These are phyloP conservation scores for Handroanthus guayacan DNA, from an alignment of 257 asterid species.

Conservation along the genomic window DNA sequence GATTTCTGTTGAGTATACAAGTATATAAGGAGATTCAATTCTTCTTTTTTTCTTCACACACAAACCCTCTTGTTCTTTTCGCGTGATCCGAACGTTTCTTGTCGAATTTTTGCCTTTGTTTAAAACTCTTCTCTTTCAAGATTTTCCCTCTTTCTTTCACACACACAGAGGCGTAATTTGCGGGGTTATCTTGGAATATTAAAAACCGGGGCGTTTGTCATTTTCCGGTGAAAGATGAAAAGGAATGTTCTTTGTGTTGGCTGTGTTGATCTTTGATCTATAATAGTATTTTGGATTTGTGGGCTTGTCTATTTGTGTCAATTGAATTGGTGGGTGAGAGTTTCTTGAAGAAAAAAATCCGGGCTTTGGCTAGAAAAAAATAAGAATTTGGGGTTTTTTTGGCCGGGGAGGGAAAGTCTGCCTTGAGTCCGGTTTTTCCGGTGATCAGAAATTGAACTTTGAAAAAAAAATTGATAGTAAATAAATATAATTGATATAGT, in stretches of 20 bases:
- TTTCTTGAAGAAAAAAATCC: slow-evolving; percentile 35
- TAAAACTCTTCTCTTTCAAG: slow-evolving; percentile 32
- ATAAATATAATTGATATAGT: slow-evolving; percentile 32
- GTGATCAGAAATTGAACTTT: slow-evolving; percentile 43
- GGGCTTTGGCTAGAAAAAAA: slow-evolving; percentile 32
- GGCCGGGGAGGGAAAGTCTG: slow-evolving; percentile 43
- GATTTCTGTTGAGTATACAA: slow-evolving; percentile 34
- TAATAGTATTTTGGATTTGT: slow-evolving; percentile 33
- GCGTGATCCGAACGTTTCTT: slow-evolving; percentile 48
- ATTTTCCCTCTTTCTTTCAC: slow-evolving; percentile 35
- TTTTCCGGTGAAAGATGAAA: slow-evolving; percentile 39
- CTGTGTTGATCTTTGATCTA: slow-evolving; percentile 23
- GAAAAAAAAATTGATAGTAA: slow-evolving; percentile 9
- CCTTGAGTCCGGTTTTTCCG: slow-evolving; percentile 49
- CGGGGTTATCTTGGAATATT: slow-evolving; percentile 33
- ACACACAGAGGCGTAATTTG: slow-evolving; percentile 35
- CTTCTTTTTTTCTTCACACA: slow-evolving; percentile 29
- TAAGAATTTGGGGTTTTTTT: slow-evolving; percentile 42
- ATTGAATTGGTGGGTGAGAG: slow-evolving; percentile 30
- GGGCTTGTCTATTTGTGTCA: slow-evolving; percentile 25
- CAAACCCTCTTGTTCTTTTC: slow-evolving; percentile 1
- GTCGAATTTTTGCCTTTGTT: background rate
- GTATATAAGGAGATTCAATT: slow-evolving; percentile 2
- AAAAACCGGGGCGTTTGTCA: slow-evolving; percentile 39
- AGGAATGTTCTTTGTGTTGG: slow-evolving; percentile 22